Percentiles rank a stretch among this genome's conserved stretches.
phyloP scores from a whole-genome alignment of 2,329 filamentous ascomycete species.

The Plenodomus lindquistii region DNA sequence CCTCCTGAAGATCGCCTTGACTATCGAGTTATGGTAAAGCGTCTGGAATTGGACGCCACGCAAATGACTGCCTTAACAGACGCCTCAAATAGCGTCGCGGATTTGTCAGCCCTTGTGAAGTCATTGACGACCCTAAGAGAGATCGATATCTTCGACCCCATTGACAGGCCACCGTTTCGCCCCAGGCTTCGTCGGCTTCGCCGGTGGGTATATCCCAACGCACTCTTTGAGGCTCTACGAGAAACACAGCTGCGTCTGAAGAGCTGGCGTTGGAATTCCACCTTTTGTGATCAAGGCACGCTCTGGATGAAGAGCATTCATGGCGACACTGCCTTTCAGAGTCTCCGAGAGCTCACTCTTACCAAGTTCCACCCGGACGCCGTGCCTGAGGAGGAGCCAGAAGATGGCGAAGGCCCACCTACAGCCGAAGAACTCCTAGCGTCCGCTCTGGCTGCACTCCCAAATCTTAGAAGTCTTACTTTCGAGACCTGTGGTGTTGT shows the following conservation, averaged over 20 bases:
- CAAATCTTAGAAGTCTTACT: constrained; percentile 66
- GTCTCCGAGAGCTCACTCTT: constrained; percentile 38
- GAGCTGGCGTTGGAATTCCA: constrained; percentile 61
- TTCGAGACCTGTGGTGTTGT: constrained; percentile 77
- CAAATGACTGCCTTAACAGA: constrained; percentile 59
- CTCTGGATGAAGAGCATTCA: constrained; percentile 51
- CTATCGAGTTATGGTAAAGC: constrained; percentile 72
- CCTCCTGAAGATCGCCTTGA: constrained; percentile 48
- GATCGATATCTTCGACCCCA: constrained; percentile 71
- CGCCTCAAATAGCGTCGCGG: constrained; percentile 57
- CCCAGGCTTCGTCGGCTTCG: constrained; percentile 54
- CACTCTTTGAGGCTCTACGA: constrained; percentile 67
- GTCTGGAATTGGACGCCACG: constrained; percentile 69
- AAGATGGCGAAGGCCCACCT: constrained; percentile 19
- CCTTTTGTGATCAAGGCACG: constrained; percentile 45
- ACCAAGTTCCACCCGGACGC: constrained; percentile 38
- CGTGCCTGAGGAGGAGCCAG: constrained; percentile 11
- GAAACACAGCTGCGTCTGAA: constrained; percentile 51
- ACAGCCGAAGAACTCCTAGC: constrained; percentile 50
- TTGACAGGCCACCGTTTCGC: constrained; percentile 70
- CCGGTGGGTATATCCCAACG: constrained; percentile 70
- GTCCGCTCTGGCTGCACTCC: constrained; percentile 61
- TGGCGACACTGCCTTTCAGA: constrained; percentile 47
- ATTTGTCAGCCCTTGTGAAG: constrained; percentile 62
- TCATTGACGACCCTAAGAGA: constrained; percentile 68